These are phyloP conservation scores for Prunus persica DNA, from an alignment of 306 rosid species.

Conservation along the genomic window Prunus_persica_NCBIv2 NC_034015.1:16404501-16405000, in stretches of 20 bases:
- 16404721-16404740: neutral
- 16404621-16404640: neutral
- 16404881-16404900: no score
- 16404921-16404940: neutral
- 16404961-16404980: neutral
- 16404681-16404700: neutral
- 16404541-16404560: neutral
- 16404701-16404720: neutral
- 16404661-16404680: neutral
- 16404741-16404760: neutral
- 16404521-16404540: neutral
- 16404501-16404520: neutral
- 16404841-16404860: conserved; percentile 42
- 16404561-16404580: neutral
- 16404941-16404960: neutral
- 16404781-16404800: conserved; percentile 23
- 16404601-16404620: neutral
- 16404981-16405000: neutral
- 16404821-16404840: conserved; percentile 43
- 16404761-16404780: conserved; percentile 37
- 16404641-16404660: neutral
- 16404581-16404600: neutral
- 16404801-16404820: conserved; percentile 65
- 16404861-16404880: conserved; percentile 54
- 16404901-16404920: neutral